Evolutionary conservation across 257 asterid genomes (phyloP), one percentile per base, ranked within the genome.

Genomic region (Marsdenia floribunda): DNA sequence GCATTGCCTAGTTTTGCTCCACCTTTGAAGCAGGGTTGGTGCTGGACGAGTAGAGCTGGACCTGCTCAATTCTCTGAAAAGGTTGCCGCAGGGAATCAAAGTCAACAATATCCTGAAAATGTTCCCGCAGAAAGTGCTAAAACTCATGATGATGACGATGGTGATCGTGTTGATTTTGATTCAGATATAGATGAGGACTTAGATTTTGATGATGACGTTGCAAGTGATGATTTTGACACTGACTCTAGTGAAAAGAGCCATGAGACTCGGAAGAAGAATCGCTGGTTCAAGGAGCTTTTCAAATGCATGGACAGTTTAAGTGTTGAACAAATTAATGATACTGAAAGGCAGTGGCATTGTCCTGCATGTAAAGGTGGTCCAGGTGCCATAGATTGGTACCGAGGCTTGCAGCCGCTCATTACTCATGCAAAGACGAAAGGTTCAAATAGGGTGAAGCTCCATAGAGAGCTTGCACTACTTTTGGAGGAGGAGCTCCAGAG

Each of bases 1-100:
- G 54, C 85, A 40, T 24, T 78, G 67, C 59, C 85, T 57, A 85
- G 52, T 24, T 76, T 82, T 75, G 79, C 86, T 69, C 89, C 96
- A 77, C 93, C 92, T 74, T 74, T 75, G 11, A 81, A 81, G 75
- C 75, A 82, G 73, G 93, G 86, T 10, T 81, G 89, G 90, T 74
- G 81, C 67, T 85, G 91, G 96, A 50, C 86, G 10, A 58, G 72
- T 33, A 84, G 85, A 80, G 79, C 71, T 6, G 79, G 82, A 68
- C 40, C 85, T 26, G 44, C 55, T 52, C 88, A 72, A 44, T 40
- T 81, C 72, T n/a, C 78, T 0, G 80, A 76, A 47, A 80, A 75
- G 33, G 81, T 58, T 57, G 26, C n/a, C 22, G 44, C 9, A 1
- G 67, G 24, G 29, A 29, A 29, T 47, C 64, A 19, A 42, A 33